These are phyloP conservation scores for Nicotiana paniculata DNA, from an alignment of 257 asterid species.

Conservation along the genomic window DNA sequence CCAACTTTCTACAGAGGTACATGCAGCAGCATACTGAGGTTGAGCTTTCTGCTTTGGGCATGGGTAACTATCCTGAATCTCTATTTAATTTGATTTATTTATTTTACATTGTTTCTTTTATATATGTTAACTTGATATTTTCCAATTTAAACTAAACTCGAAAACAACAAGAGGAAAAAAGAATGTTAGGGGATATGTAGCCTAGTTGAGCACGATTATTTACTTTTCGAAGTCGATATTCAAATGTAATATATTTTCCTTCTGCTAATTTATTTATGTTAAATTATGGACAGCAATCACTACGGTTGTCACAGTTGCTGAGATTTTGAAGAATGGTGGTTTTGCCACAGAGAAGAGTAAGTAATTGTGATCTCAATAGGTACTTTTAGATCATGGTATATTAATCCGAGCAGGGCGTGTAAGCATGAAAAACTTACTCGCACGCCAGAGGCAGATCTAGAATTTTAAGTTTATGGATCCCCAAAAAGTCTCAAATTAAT, in stretches of 20 bases:
- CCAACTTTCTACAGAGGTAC: constrained; percentile 54
- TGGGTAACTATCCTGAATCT: constrained; percentile 51
- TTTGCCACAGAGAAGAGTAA: constrained; percentile 79
- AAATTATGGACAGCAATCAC: constrained; percentile 64
- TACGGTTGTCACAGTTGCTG: constrained; percentile 84
- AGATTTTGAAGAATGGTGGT: constrained; percentile 84
- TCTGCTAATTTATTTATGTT: neutral
- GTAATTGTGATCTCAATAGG: neutral
- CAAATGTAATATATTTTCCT: neutral
- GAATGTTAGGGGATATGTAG: neutral
- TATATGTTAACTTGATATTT: neutral
- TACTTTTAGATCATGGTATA: neutral
- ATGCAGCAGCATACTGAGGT: constrained; percentile 89
- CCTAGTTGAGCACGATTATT: too few species aligned
- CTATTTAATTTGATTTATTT: neutral
- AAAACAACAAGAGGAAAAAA: neutral
- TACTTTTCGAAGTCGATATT: too few species aligned
- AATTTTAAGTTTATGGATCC: too few species aligned
- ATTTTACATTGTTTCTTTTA: too few species aligned
- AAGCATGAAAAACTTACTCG: too few species aligned
- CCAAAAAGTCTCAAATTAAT: too few species aligned
- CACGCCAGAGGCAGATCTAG: too few species aligned
- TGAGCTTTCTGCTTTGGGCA: constrained; percentile 96
- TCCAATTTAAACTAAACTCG: neutral
- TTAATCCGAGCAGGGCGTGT: neutral